Base-by-base conservation (phyloP, 192 early-diverging fungal genomes). In the Paraglomus brasilianum region DNA sequence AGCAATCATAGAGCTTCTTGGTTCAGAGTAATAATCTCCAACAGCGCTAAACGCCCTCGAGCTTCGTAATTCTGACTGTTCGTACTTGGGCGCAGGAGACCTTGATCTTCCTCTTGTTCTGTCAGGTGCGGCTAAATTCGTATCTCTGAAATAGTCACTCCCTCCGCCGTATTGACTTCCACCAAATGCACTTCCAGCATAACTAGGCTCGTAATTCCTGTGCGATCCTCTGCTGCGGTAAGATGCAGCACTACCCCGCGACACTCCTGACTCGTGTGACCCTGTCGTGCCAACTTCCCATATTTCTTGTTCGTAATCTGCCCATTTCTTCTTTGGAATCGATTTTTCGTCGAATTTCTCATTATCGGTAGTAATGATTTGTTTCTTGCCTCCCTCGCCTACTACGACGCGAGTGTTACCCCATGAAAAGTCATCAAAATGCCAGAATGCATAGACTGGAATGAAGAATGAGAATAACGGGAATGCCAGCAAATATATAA, bases 361-460 rank as follows among this genome's bases (percentile, higher is more conserved):
- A 17, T 91, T 88, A 46, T 90, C 89, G 17, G 82, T 81, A 21
- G 83, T 75, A 72, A 84, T 85, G 30, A 85, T 81, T 15, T 74
- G 70, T 59, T 75, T 76, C 63, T 89, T 87, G 17, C 80, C 84
- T 39, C 85, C 85, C 41, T 90, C 87, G 45, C 91, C 91, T 2
- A 90, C 83, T 0, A 92, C 89, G 19, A 89, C 84, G 76, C 91
- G 89, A 24, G 96, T 98, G 75, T 97, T 95, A 73, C 96, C 96
- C 96, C 96, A 98, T 4, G 92, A 93, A 74, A 98, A 98, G 73
- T 98, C 95, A 71, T 98, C 95, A 85, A 96, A 94, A 80, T 98
- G 94, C 95, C 94, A 96, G 87, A 98, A 97, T 1, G 95, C 85
- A 72, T 98, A 98, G 46, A 98, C 71, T 0, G 96, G 96, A 49